A percentile compares a stretch with the other conserved stretches of the same genome.
These are phyloP conservation scores for Lentinula raphanica DNA, from an alignment of 768 basidiomycete species.

Conservation along the genomic window DNA sequence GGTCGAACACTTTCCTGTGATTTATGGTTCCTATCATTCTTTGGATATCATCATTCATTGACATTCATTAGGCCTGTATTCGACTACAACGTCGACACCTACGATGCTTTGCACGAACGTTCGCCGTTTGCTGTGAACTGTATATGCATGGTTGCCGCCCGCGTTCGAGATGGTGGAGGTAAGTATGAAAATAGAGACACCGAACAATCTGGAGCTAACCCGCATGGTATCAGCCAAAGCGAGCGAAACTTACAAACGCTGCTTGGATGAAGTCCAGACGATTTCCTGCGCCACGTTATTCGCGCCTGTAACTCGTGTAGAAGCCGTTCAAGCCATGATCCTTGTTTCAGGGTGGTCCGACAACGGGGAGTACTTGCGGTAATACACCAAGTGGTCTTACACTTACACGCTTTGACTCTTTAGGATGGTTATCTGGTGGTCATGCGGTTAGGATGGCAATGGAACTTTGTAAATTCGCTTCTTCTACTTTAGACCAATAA, in stretches of 20 bases:
- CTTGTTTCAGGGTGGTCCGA: neutral
- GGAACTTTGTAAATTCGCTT: constrained; percentile 66
- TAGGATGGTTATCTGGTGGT: constrained; percentile 88
- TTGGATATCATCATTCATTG: constrained; percentile 8
- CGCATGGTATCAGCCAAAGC: constrained; percentile 46
- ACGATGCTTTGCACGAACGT: constrained; percentile 76
- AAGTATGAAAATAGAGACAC: constrained; percentile 14
- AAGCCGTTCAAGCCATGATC: constrained; percentile 89
- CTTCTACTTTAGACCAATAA: constrained; percentile 1
- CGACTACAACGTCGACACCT: constrained; percentile 78
- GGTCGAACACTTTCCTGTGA: constrained; percentile 81
- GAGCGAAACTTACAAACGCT: constrained; percentile 68
- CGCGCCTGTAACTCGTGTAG: constrained; percentile 74
- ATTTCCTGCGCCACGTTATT: constrained; percentile 87
- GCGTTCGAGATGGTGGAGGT: constrained; percentile 89
- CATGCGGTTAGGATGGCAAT: constrained; percentile 98
- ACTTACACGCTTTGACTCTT: neutral
- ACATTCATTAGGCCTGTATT: constrained; percentile 59
- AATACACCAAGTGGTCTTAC: neutral
- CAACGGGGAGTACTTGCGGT: neutral
- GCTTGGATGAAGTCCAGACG: constrained; percentile 78
- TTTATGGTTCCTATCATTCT: neutral
- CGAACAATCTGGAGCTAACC: neutral
- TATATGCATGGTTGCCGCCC: constrained; percentile 91
- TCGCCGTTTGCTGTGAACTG: constrained; percentile 92